phyloP scores from a whole-genome alignment of 2,329 filamentous ascomycete genomes.

The Aspergillus viridinutans region DNA sequence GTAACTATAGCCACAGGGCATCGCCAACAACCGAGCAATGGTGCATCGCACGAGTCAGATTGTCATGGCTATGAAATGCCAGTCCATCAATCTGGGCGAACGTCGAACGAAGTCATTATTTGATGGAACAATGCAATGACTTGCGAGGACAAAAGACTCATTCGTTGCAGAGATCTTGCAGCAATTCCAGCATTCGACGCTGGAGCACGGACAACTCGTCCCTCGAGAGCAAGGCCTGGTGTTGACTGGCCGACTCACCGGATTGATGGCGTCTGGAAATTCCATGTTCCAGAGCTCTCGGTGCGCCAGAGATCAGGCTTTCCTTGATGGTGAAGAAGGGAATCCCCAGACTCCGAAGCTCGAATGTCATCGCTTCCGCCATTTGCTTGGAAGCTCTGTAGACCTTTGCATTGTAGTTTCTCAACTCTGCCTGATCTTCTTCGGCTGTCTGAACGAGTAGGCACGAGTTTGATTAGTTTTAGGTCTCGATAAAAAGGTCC shows the following conservation, averaged over 20 bases:
- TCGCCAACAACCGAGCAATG: neutral
- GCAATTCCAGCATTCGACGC: slow-evolving; percentile 46
- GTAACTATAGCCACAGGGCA: neutral
- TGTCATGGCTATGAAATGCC: neutral
- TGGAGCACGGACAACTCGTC: slow-evolving; percentile 44
- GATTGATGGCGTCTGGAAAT: neutral
- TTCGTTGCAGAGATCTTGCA: slow-evolving; percentile 49
- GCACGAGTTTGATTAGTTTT: neutral
- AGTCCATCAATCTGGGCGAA: too few species aligned
- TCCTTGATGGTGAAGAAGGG: slow-evolving; percentile 56
- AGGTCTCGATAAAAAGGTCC: neutral
- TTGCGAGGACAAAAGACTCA: slow-evolving; percentile 9
- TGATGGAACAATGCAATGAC: neutral
- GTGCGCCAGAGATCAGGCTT: slow-evolving; percentile 35
- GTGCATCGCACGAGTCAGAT: neutral
- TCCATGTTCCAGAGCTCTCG: neutral
- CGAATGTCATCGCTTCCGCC: slow-evolving; percentile 53
- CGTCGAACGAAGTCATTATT: neutral
- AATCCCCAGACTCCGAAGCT: slow-evolving; percentile 55
- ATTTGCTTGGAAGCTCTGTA: slow-evolving; percentile 57
- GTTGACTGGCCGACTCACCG: neutral
- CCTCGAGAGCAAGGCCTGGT: slow-evolving; percentile 29
- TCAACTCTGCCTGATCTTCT: slow-evolving; percentile 52
- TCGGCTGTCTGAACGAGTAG: slow-evolving; percentile 35
- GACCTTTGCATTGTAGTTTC: slow-evolving; percentile 59